Evolutionary conservation across 305 asterid genomes (phyloP), one percentile per base, ranked within the genome.

Genomic region (Fraxinus baroniana): DNA sequence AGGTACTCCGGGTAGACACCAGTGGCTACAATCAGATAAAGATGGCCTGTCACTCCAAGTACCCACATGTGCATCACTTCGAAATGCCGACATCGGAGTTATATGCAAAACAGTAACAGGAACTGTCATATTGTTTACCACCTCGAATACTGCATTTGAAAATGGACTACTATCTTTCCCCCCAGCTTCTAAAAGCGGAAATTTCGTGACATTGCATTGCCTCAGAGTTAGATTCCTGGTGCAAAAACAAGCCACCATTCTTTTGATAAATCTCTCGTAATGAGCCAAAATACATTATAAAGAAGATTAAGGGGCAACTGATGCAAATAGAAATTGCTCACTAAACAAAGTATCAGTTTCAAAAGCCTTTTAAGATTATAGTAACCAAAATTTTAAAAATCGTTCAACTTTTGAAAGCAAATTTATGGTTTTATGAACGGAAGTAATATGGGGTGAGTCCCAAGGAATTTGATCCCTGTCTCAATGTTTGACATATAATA

Each of bases 1-100:
- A n/a, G 97, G 97, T 71, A 92, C 84, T 85, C 97, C 95, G 37
- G 97, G 97, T 70, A 93, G 88, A 84, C 97, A 93, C 97, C 97
- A 93, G 79, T 93, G 97, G 90, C 97, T 93, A 83, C 97, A 93
- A 72, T 93, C 97, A 52, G 97, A 89, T n/a, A 91, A 79, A 24
- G 88, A 87, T 20, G 91, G 92, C 12, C 89, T 87, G 85, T 90
- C 95, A 46, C 97, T 85, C 97, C 97, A 93, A 44, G 89, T 85
- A 37, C 97, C 94, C 74, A 93, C 95, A 18, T 93, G 97, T 44
- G 97, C 94, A 87, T 93, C 97, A 80, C 92, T 93, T 84, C 97
- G 87, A 79, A 78, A 89, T 30, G 94, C 92, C 22, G 93, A 87
- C 95, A 93, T 88, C 36, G 94, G 93, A 41, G 97, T 92, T 78